Evolutionary conservation across 2,329 filamentous ascomycete species (phyloP).

Genomic region (Cladosporium sp.): DNA sequence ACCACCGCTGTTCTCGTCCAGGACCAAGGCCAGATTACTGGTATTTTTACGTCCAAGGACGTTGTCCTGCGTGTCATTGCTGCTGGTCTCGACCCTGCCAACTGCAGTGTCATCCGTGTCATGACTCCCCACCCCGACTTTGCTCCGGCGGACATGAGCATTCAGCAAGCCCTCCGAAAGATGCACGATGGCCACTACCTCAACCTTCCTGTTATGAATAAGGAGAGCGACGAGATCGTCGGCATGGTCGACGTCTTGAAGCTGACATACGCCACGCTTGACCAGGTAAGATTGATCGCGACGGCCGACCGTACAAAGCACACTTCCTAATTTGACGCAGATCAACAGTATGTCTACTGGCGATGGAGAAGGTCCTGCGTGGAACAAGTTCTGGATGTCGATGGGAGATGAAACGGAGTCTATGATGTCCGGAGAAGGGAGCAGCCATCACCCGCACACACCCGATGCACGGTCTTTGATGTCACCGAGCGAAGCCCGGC

Average conservation of each 20-base stretch:
- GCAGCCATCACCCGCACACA: conserved; percentile 61
- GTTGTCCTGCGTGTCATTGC: conserved; percentile 97
- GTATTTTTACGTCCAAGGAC: conserved; percentile 99
- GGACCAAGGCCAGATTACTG: conserved; percentile 93
- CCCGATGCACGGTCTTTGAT: conserved; percentile 68
- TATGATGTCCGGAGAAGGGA: conserved; percentile 86
- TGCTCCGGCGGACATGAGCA: conserved; percentile 97
- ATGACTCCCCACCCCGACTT: conserved; percentile 99
- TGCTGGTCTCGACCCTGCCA: conserved; percentile 85
- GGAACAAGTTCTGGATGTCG: conserved; percentile 99
- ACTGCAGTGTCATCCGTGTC: conserved; percentile 94
- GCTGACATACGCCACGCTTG: conserved; percentile 93
- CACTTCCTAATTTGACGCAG: conserved; percentile 30
- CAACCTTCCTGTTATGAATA: conserved; percentile 95
- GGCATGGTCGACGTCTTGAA: conserved; percentile 99
- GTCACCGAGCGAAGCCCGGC: conserved; percentile 67
- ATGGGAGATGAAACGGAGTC: conserved; percentile 93
- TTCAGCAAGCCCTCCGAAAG: conserved; percentile 93
- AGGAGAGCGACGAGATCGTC: conserved; percentile 86
- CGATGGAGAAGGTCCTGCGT: conserved; percentile 90
- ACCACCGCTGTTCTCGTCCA: conserved; percentile 94
- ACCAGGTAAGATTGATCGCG: conserved; percentile 59
- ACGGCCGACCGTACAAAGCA: not conserved
- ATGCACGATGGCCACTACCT: conserved; percentile 99
- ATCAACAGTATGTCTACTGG: conserved; percentile 85